These are phyloP conservation scores for Hemileccinum impolitum DNA, from an alignment of 768 basidiomycete species.

Conservation along the genomic window DNA sequence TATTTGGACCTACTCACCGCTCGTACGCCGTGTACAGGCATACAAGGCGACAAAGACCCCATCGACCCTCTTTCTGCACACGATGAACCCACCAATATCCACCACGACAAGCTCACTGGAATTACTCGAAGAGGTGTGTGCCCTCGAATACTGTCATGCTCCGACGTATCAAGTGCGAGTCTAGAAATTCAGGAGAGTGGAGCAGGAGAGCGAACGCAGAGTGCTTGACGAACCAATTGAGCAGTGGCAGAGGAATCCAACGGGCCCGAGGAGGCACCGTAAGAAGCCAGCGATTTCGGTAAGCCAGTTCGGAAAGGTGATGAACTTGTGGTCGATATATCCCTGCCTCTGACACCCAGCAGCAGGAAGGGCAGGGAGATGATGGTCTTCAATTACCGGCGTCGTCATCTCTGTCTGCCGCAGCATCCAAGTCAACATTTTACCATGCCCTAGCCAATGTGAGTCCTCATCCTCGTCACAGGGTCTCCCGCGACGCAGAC, in stretches of 20 bases:
- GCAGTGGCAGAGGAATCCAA: slow-evolving; percentile 9
- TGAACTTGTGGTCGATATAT: slow-evolving; percentile 8
- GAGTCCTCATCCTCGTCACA: slow-evolving; percentile 12
- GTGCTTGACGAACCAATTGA: slow-evolving; percentile 36
- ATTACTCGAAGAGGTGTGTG: slow-evolving; percentile 29
- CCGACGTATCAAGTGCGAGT: background rate
- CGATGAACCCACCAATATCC: background rate
- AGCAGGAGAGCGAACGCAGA: slow-evolving; percentile 52
- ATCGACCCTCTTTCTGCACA: background rate
- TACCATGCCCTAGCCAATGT: slow-evolving; percentile 46
- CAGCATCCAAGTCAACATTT: slow-evolving; percentile 45
- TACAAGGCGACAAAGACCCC: background rate
- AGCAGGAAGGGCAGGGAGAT: slow-evolving; percentile 23
- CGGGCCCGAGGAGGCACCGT: slow-evolving; percentile 28
- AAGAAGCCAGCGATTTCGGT: slow-evolving; percentile 54
- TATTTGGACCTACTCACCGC: slow-evolving; percentile 2
- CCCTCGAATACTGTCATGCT: background rate
- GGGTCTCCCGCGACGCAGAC: slow-evolving; percentile 9
- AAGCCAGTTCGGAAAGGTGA: slow-evolving; percentile 59
- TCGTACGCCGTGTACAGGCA: slow-evolving; percentile 7
- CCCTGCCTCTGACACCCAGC: slow-evolving; percentile 4
- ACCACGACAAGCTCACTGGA: slow-evolving; percentile 25
- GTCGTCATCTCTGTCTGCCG: slow-evolving; percentile 36
- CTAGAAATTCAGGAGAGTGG: slow-evolving; percentile 58
- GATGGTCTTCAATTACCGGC: slow-evolving; percentile 16